These are phyloP conservation scores for Trichophyton benhamiae DNA, from an alignment of 2,329 filamentous ascomycete genomes.

Conservation along the genomic window DNA sequence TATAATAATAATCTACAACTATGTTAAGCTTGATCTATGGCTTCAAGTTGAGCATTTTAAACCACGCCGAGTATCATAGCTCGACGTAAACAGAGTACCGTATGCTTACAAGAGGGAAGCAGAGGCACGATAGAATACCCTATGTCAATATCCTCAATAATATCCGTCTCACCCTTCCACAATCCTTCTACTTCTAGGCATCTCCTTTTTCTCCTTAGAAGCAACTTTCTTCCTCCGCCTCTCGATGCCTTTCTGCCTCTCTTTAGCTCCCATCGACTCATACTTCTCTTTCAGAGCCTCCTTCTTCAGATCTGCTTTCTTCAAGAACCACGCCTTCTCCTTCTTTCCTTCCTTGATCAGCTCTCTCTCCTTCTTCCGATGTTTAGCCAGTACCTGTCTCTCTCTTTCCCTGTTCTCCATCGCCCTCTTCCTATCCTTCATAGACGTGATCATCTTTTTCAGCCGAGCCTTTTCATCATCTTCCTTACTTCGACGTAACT, in stretches of 20 bases:
- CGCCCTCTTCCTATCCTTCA: slow-evolving; percentile 66
- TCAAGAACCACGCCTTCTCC: slow-evolving; percentile 72
- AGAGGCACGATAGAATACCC: too few species aligned
- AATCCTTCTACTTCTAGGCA: slow-evolving; percentile 46
- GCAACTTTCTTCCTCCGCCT: slow-evolving; percentile 80
- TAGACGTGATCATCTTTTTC: slow-evolving; percentile 60
- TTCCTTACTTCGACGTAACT: slow-evolving; percentile 57
- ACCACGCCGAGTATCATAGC: not conserved
- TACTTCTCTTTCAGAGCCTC: slow-evolving; percentile 66
- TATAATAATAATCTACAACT: not conserved
- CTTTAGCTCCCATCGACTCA: slow-evolving; percentile 68
- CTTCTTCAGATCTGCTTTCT: slow-evolving; percentile 86
- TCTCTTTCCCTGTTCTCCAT: slow-evolving; percentile 57
- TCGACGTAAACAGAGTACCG: not conserved
- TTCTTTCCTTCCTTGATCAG: slow-evolving; percentile 73
- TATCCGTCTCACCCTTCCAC: slow-evolving; percentile 10
- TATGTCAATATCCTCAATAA: too few species aligned
- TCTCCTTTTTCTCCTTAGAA: slow-evolving; percentile 67
- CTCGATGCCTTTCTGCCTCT: slow-evolving; percentile 76
- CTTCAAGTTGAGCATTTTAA: not conserved
- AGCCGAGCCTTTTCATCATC: slow-evolving; percentile 54
- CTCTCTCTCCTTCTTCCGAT: slow-evolving; percentile 73
- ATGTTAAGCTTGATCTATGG: not conserved
- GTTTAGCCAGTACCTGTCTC: slow-evolving; percentile 56
- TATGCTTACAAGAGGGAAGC: too few species aligned